A percentile compares a stretch with the other conserved stretches of the same genome.
Evolutionary conservation across 495 filamentous ascomycete species (phyloP).

Genomic region (Peziza echinospora): DNA sequence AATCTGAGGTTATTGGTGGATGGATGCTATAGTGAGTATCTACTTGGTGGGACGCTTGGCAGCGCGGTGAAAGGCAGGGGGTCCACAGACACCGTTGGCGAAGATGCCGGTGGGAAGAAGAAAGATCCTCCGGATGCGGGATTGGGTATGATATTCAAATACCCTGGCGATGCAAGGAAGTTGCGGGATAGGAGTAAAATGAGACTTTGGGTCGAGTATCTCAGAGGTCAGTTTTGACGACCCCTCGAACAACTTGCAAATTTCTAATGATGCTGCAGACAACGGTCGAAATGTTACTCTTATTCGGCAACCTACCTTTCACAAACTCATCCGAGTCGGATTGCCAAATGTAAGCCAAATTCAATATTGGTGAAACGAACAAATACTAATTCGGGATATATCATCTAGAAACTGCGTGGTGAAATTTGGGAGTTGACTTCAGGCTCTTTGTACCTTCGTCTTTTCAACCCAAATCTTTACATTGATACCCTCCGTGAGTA

Average conservation of each 20-base stretch:
- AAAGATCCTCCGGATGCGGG: conserved; percentile 51
- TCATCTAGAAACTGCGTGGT: conserved; percentile 43
- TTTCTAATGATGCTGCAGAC: conserved; percentile 57
- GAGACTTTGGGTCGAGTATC: conserved; percentile 88
- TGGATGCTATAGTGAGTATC: conserved; percentile 84
- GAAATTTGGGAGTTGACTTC: conserved; percentile 93
- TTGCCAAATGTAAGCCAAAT: conserved; percentile 42
- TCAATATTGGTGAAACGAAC: not conserved
- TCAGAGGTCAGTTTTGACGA: conserved; percentile 34
- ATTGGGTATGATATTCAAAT: conserved; percentile 77
- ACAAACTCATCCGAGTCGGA: conserved; percentile 88
- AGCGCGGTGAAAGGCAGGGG: conserved; percentile 15
- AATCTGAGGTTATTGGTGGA: conserved; percentile 53
- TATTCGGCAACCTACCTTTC: conserved; percentile 86
- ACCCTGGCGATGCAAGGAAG: conserved; percentile 91
- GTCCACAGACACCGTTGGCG: conserved; percentile 21
- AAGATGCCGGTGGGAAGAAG: conserved; percentile 28
- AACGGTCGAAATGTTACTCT: conserved; percentile 86
- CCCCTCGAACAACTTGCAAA: conserved; percentile 66
- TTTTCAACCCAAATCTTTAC: conserved; percentile 69
- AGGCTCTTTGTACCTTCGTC: conserved; percentile 66
- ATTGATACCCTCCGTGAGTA: conserved; percentile 63
- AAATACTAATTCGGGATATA: not conserved
- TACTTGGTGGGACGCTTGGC: conserved; percentile 36
- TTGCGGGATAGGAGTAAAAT: conserved; percentile 91